Evolutionary conservation across 2,329 filamentous ascomycete species (phyloP).

Genomic region (Fusarium algeriense): DNA sequence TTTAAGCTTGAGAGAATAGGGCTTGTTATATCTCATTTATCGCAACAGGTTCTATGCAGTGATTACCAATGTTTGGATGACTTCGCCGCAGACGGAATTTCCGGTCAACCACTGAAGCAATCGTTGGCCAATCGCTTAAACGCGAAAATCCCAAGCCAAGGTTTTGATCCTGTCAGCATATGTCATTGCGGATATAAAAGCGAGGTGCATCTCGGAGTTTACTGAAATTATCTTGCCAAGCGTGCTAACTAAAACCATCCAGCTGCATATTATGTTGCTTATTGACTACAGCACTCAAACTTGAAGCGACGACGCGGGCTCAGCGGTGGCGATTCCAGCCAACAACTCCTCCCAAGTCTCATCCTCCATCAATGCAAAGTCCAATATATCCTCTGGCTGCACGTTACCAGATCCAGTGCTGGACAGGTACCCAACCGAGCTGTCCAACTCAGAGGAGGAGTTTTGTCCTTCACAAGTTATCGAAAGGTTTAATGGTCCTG

Average conservation of each 20-base stretch:
- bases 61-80: background rate
- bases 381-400: background rate
- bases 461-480: background rate
- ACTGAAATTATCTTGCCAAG: background rate
- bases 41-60: no score
- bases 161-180: background rate
- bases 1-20: background rate
- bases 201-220: background rate
- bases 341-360: slow-evolving; percentile 18
- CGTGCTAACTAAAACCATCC: background rate
- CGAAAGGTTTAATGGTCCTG: background rate
- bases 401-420: slow-evolving; percentile 4
- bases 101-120: background rate
- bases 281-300: background rate
- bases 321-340: background rate
- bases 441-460: background rate
- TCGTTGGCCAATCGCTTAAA: background rate
- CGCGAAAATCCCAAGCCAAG: background rate
- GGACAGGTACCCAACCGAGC: slow-evolving; percentile 14
- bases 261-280: no score
- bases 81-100: slow-evolving; percentile 5
- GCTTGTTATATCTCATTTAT: background rate
- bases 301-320: background rate
- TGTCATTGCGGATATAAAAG: background rate
- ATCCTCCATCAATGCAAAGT: slow-evolving; percentile 6